Evolutionary conservation across 2,329 filamentous ascomycete species (phyloP).

Genomic region (Zalaria obscura): DNA sequence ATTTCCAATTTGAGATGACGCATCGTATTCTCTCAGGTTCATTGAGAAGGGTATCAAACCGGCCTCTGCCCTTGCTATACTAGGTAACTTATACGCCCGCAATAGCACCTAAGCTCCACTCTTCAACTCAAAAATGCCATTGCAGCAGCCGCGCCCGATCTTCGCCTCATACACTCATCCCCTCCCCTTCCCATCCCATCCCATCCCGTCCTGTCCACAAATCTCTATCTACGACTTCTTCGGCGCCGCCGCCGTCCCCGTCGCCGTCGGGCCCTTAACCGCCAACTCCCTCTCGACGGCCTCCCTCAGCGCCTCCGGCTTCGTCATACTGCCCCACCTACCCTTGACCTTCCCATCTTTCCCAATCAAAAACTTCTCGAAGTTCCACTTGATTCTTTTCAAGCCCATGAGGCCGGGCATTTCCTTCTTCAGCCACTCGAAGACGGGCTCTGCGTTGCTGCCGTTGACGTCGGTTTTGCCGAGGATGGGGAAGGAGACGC

Average conservation of each 20-base stretch:
- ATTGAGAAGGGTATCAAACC: too few relatives aligned
- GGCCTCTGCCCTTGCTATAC: too few relatives aligned
- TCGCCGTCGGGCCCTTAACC: slow-evolving; percentile 28
- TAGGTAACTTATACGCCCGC: too few relatives aligned
- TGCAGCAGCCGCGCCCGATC: too few relatives aligned
- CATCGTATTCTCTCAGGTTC: too few relatives aligned
- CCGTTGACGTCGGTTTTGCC: slow-evolving; percentile 94
- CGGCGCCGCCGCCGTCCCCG: neutral
- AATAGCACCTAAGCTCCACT: too few relatives aligned
- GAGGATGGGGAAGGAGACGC: slow-evolving; percentile 81
- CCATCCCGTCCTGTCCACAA: too few relatives aligned
- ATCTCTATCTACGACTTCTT: neutral
- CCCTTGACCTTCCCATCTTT: slow-evolving; percentile 73
- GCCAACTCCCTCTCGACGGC: slow-evolving; percentile 61
- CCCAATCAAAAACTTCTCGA: slow-evolving; percentile 92
- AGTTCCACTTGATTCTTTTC: slow-evolving; percentile 97
- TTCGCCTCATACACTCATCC: too few relatives aligned
- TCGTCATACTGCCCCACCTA: slow-evolving; percentile 77
- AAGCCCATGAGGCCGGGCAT: slow-evolving; percentile 76
- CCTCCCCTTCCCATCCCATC: too few relatives aligned
- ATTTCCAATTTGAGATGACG: too few relatives aligned
- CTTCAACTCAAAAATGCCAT: too few relatives aligned
- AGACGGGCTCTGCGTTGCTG: slow-evolving; percentile 63
- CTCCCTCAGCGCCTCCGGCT: slow-evolving; percentile 68
- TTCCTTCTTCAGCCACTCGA: slow-evolving; percentile 55